Conservation (phyloP, 2,329 filamentous ascomycete species). For the Mycocentrospora acerina region DNA sequence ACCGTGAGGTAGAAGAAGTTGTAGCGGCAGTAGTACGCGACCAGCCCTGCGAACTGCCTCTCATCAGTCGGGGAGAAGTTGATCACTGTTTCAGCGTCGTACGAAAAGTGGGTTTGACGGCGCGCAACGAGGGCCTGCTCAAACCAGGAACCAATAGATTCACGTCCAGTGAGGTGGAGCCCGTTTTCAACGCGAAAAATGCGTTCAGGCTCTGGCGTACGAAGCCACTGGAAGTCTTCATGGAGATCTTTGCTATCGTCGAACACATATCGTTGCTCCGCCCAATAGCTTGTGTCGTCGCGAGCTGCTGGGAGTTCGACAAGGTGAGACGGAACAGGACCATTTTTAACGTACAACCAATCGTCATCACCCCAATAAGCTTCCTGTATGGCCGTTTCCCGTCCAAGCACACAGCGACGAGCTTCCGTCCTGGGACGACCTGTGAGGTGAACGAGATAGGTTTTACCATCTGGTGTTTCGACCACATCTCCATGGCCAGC, state of each 20-base stretch:
- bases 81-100: constrained; percentile 59
- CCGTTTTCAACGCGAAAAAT: constrained; percentile 50
- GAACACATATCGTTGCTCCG: constrained; percentile 53
- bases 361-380: constrained; percentile 61
- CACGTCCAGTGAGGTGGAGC: constrained; percentile 57
- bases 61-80: constrained; percentile 59
- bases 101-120: constrained; percentile 61
- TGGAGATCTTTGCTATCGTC: constrained; percentile 49
- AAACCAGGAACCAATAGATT: constrained; percentile 51
- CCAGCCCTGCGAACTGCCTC: constrained; percentile 62
- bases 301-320: constrained; percentile 32
- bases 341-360: constrained; percentile 64
- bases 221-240: constrained; percentile 59
- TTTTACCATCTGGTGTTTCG: constrained; percentile 35
- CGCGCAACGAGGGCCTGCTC: constrained; percentile 58
- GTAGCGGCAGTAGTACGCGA: constrained; percentile 64
- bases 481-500: constrained; percentile 43
- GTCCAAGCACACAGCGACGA: constrained; percentile 39
- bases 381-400: constrained; percentile 54
- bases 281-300: constrained; percentile 37
- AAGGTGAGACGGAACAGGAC: constrained; percentile 49
- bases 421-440: constrained; percentile 37
- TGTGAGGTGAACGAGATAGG: constrained; percentile 38
- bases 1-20: constrained; percentile 67
- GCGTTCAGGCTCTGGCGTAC: constrained; percentile 52